Evolutionary conservation across 1,284 basidiomycete species (phyloP).

Genomic region (Ustilago tritici): DNA sequence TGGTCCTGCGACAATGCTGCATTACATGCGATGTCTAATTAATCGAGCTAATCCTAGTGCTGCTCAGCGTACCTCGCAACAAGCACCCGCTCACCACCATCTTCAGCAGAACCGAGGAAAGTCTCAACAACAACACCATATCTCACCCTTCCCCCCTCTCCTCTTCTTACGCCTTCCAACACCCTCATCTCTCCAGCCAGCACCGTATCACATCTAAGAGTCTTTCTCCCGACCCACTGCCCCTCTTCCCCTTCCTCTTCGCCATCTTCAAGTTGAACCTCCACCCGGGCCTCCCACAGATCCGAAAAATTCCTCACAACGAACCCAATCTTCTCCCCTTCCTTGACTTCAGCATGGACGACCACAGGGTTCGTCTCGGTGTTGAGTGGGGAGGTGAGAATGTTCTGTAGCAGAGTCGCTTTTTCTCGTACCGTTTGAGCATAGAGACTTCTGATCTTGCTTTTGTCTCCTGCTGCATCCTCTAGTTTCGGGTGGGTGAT

Average conservation of each 20-base stretch:
- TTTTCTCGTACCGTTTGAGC: constrained; percentile 54
- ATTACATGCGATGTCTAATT: not conserved
- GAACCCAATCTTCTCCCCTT: not conserved
- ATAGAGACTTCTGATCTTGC: constrained; percentile 53
- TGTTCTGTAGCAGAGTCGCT: constrained; percentile 35
- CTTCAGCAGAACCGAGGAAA: not conserved
- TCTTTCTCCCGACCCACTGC: constrained; percentile 16
- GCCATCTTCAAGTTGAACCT: constrained; percentile 1
- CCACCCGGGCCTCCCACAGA: constrained; percentile 2
- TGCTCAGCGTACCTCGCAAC: constrained; percentile 22
- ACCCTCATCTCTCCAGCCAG: not conserved
- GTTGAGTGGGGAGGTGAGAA: constrained; percentile 39
- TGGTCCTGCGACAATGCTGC: not conserved
- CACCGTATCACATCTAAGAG: constrained; percentile 17
- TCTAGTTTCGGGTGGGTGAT: constrained; percentile 25
- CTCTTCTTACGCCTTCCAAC: not conserved
- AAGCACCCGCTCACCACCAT: not conserved
- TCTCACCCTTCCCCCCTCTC: not conserved
- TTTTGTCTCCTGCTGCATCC: not conserved
- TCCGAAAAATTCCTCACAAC: constrained; percentile 32
- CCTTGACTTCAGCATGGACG: not conserved
- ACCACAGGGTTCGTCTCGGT: constrained; percentile 30
- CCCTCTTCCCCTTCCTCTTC: not conserved
- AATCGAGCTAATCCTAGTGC: not conserved
- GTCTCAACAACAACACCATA: constrained; percentile 10